phyloP scores from a whole-genome alignment of 306 rosid species.

The Benincasa hispida region DNA sequence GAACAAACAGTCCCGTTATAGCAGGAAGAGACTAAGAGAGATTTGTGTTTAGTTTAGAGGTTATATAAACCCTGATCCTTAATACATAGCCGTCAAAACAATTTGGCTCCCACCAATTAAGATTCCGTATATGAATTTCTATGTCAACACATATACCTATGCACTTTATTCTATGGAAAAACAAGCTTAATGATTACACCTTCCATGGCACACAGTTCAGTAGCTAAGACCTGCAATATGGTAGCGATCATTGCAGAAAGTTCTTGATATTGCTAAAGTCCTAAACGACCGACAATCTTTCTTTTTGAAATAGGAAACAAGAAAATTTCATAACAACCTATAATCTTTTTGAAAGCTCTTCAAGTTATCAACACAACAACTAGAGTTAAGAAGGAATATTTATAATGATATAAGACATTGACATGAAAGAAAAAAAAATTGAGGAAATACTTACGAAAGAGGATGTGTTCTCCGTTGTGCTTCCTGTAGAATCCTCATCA shows the following conservation, averaged over 20 bases:
- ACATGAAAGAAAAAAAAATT: neutral
- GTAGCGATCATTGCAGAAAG: neutral
- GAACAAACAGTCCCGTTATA: neutral
- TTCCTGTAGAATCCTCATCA: conserved; percentile 29
- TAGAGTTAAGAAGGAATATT: neutral
- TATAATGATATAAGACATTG: neutral
- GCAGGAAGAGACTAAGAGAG: neutral
- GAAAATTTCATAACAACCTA: neutral
- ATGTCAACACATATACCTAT: neutral
- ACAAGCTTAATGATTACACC: neutral
- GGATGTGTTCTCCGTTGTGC: conserved; percentile 16
- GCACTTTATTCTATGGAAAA: neutral
- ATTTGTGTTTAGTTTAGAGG: neutral
- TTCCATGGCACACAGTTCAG: neutral
- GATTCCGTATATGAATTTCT: neutral
- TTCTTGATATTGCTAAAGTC: neutral
- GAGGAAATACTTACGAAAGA: conserved; percentile 28
- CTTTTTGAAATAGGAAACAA: no score
- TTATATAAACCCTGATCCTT: neutral
- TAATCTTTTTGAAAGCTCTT: neutral
- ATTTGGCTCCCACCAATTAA: neutral
- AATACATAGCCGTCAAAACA: neutral
- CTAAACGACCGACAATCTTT: neutral
- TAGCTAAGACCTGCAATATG: neutral
- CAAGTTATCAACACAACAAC: neutral